phyloP scores from a whole-genome alignment of 148 eudicot species.

The Rhododendron vialii region DNA sequence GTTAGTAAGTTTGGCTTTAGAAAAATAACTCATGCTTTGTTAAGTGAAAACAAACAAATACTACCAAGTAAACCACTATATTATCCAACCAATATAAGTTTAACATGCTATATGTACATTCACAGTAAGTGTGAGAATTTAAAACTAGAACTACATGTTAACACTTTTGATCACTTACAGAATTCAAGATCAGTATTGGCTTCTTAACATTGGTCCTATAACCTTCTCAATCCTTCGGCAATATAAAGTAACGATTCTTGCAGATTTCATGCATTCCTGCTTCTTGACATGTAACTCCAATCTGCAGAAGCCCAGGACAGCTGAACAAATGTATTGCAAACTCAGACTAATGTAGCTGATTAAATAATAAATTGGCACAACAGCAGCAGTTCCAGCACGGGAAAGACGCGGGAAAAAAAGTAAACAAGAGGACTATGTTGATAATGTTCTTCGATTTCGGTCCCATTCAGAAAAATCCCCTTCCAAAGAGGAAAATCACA shows the following conservation, averaged over 20 bases:
- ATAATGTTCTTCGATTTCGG: neutral
- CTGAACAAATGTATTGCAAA: neutral
- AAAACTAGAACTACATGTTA: no score
- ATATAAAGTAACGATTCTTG: constrained; percentile 71
- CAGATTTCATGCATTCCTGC: constrained; percentile 76
- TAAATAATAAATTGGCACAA: neutral
- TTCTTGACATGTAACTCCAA: constrained; percentile 64
- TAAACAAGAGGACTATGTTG: neutral
- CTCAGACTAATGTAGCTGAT: no score
- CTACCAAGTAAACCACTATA: neutral
- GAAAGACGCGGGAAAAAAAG: neutral
- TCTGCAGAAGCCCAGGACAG: constrained; percentile 26
- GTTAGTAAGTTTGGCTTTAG: neutral
- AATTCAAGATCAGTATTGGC: constrained; percentile 80
- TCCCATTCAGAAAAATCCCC: neutral
- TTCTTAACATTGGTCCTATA: constrained; percentile 81
- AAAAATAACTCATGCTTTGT: no score
- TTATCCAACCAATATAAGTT: neutral
- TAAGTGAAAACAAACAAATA: no score
- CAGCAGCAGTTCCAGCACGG: neutral
- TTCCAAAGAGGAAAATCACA: neutral
- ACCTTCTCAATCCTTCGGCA: constrained; percentile 84
- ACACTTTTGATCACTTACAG: neutral
- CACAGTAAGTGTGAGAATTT: neutral
- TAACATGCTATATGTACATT: neutral